A percentile compares a stretch with the other conserved stretches of the same genome.
Evolutionary conservation across 2,329 filamentous ascomycete genomes (phyloP).

Genomic region (Aspergillus calidoustus): DNA sequence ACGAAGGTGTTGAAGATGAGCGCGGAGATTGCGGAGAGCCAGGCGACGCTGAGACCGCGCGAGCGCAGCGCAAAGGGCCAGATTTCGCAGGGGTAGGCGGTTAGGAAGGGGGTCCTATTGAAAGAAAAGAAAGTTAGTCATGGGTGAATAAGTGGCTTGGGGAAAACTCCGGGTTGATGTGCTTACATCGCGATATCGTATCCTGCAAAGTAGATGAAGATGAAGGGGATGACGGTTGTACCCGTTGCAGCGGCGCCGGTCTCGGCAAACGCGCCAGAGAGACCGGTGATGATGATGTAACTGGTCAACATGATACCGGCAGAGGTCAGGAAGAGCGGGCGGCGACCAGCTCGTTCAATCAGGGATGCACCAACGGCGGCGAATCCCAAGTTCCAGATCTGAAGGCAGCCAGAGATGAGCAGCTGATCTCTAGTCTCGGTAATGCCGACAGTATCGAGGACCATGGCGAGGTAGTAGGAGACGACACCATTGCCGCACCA

Average conservation of each 20-base stretch:
- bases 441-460: slow-evolving; percentile 28
- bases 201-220: slow-evolving; percentile 35
- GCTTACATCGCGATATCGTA: slow-evolving; percentile 32
- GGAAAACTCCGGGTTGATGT: background rate
- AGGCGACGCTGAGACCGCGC: slow-evolving; percentile 30
- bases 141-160: no score
- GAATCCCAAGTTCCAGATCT: slow-evolving; percentile 32
- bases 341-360: slow-evolving; percentile 27
- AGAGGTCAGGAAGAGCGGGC: slow-evolving; percentile 26
- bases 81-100: slow-evolving; percentile 31
- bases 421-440: slow-evolving; percentile 22
- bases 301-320: slow-evolving; percentile 28
- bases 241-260: slow-evolving; percentile 22
- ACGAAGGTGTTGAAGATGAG: slow-evolving; percentile 30
- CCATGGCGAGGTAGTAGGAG: slow-evolving; percentile 25
- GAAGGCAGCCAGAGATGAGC: slow-evolving; percentile 23
- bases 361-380: slow-evolving; percentile 24
- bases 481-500: slow-evolving; percentile 36
- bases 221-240: slow-evolving; percentile 33
- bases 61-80: slow-evolving; percentile 31
- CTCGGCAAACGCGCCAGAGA: slow-evolving; percentile 29
- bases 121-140: background rate
- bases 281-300: slow-evolving; percentile 27
- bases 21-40: slow-evolving; percentile 19
- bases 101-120: slow-evolving; percentile 27